Base-by-base conservation (phyloP, 1,284 basidiomycete genomes). In the Cutaneotrichosporon spelunceum region DNA sequence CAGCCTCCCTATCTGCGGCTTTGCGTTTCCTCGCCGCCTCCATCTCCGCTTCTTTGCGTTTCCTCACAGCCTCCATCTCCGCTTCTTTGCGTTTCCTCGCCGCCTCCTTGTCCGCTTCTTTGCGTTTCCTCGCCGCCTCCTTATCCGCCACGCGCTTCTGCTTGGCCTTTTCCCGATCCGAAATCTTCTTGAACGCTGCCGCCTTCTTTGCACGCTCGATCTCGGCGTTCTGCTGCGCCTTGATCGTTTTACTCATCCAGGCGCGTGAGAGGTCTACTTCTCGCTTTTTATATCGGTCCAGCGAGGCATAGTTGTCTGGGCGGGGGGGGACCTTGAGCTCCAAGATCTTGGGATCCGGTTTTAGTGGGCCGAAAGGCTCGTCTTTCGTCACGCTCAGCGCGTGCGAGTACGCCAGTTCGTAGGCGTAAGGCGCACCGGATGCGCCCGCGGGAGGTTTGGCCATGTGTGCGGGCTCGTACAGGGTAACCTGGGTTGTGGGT, bases 401-500 rank as follows among this genome's bases (percentile, higher is more conserved):
- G 26, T 30, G 48, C 7, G 14, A n/a, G 52, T 53, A 53, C 10
- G 52, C 52, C 5, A 34, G 52, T 34, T 53, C 33, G 23, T 11
- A 30, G 21, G 26, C n/a, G 14, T n/a, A 23, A 2, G 34, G 34
- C 7, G 52, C 34, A 34, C 16, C 21, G 14, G 34, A 23, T 33
- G 36, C 10, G 21, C 21, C 21, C 0, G 52, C 24, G 23, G 34
- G 52, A 16, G 39, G 26, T 9, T 39, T 24, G 9, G 52, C 52
- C 7, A 53, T 21, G 34, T 53, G 52, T 6, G 52, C 19, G 21
- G 52, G 34, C 11, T 53, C 33, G 52, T 53, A 39, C 33, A 26
- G 24, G n/a, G 21, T 26, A 14, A 5, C 8, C 13, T 5, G 14
- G 1, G 30, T 21, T 8, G n/a, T 13, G 5, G 52, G 33, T 4